Evolutionary conservation across 139 green algal species (phyloP).

Genomic region (Protoeuglena noctilucae): DNA sequence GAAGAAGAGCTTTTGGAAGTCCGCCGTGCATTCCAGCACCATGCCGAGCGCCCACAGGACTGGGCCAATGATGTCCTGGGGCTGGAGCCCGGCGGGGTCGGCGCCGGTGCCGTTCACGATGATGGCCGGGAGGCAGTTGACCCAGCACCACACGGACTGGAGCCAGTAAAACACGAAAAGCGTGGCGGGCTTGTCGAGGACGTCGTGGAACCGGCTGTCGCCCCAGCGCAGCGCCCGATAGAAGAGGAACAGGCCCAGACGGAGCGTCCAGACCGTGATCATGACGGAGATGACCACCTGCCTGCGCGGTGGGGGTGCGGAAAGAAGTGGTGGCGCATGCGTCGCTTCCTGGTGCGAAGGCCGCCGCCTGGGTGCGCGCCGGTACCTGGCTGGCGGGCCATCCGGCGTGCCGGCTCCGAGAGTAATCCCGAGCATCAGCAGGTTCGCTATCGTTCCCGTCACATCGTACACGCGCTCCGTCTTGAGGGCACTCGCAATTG

Average conservation of each 20-base stretch:
- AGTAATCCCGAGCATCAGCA: constrained; percentile 4
- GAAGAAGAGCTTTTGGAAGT: neutral
- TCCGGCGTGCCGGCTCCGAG: too few species aligned
- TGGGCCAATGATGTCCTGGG: neutral
- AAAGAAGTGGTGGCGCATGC: too few species aligned
- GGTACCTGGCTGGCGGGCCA: too few species aligned
- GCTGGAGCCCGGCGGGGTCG: constrained; percentile 3
- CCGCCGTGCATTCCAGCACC: neutral
- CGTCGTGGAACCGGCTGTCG: constrained; percentile 28
- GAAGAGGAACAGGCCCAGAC: constrained; percentile 24
- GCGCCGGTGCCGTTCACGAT: constrained; percentile 17
- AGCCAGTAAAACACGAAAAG: constrained; percentile 25
- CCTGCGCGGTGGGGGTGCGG: too few species aligned
- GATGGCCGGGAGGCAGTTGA: constrained; percentile 18
- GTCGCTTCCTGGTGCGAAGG: too few species aligned
- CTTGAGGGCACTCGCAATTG: too few species aligned
- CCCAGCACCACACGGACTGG: constrained; percentile 31
- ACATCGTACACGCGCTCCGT: constrained; percentile 18
- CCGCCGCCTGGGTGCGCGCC: too few species aligned
- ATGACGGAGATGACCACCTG: constrained; percentile 11
- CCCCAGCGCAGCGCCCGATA: constrained; percentile 15
- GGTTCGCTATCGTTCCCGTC: constrained; percentile 2
- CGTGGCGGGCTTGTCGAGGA: constrained; percentile 13
- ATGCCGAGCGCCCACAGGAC: neutral
- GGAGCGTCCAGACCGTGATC: constrained; percentile 20